These are phyloP conservation scores for Calcarisporium arbuscula DNA, from an alignment of 2,329 filamentous ascomycete genomes.

Conservation along the genomic window DNA sequence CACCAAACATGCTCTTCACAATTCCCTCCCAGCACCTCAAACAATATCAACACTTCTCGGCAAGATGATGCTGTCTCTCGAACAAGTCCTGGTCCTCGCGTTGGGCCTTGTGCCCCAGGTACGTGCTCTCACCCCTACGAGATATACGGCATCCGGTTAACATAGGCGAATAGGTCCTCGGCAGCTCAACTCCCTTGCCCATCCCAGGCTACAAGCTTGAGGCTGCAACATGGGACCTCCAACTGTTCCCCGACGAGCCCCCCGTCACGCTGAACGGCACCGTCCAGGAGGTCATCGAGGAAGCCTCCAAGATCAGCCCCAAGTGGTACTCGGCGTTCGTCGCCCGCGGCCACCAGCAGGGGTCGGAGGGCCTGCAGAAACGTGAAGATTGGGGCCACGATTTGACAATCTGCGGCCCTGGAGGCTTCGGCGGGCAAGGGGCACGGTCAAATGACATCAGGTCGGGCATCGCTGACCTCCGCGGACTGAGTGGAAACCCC, in stretches of 20 bases:
- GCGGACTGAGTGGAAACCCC: background rate
- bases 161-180: too few species aligned
- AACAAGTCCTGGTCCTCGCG: too few species aligned
- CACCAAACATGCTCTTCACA: too few species aligned
- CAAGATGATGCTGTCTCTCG: too few species aligned
- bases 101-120: too few species aligned
- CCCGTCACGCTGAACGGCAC: slow-evolving; percentile 12
- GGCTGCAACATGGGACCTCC: slow-evolving; percentile 8
- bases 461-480: slow-evolving; percentile 12
- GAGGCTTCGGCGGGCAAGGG: background rate
- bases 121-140: too few species aligned
- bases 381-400: too few species aligned
- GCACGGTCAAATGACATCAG: background rate
- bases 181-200: too few species aligned
- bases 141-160: too few species aligned
- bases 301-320: slow-evolving; percentile 12
- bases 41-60: too few species aligned
- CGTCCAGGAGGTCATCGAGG: slow-evolving; percentile 11
- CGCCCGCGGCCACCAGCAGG: too few species aligned
- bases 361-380: background rate
- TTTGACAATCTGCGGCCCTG: background rate
- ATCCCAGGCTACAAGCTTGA: background rate
- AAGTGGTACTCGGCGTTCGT: slow-evolving; percentile 12
- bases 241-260: slow-evolving; percentile 9
- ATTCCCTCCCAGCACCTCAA: too few species aligned